Evolutionary conservation across 768 basidiomycete species (phyloP).

Genomic region (Lactarius trivialis): DNA sequence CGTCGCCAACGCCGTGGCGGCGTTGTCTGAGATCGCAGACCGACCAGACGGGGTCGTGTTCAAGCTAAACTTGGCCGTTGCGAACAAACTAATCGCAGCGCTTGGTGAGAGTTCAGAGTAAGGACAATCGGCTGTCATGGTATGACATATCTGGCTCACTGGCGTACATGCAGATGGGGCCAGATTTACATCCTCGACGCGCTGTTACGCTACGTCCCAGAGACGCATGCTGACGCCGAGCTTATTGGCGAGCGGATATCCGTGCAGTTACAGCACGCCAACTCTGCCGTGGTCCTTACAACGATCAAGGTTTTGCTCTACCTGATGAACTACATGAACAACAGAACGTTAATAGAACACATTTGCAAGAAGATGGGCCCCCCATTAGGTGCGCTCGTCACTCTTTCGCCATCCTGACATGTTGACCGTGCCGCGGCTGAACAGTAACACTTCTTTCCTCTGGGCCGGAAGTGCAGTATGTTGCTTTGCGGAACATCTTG

Average conservation of each 20-base stretch:
- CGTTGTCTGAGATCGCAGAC: conserved; percentile 94
- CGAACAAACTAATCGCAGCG: conserved; percentile 85
- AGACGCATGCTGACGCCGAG: conserved; percentile 81
- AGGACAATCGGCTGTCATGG: conserved; percentile 31
- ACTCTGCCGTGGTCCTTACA: conserved; percentile 98
- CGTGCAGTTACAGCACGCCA: conserved; percentile 93
- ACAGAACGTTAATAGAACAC: conserved; percentile 74
- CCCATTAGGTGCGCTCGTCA: conserved; percentile 62
- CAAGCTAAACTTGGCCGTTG: conserved; percentile 78
- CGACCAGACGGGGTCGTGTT: conserved; percentile 91
- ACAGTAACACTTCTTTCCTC: conserved; percentile 92
- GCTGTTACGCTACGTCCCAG: conserved; percentile 88
- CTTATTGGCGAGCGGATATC: conserved; percentile 93
- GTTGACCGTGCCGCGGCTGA: neutral
- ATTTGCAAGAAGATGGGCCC: conserved; percentile 99
- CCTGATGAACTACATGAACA: conserved; percentile 99
- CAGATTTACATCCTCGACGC: conserved; percentile 98
- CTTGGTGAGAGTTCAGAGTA: conserved; percentile 96
- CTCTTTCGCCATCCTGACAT: conserved; percentile 1
- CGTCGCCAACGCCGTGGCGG: conserved; percentile 94
- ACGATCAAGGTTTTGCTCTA: conserved; percentile 94
- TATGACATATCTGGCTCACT: neutral
- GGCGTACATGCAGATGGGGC: conserved; percentile 71
- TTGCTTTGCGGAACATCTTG: conserved; percentile 92
- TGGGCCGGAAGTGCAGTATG: conserved; percentile 98